Conservation (phyloP, 495 filamentous ascomycete genomes). For the Hypoxylon crocopeplum region DNA sequence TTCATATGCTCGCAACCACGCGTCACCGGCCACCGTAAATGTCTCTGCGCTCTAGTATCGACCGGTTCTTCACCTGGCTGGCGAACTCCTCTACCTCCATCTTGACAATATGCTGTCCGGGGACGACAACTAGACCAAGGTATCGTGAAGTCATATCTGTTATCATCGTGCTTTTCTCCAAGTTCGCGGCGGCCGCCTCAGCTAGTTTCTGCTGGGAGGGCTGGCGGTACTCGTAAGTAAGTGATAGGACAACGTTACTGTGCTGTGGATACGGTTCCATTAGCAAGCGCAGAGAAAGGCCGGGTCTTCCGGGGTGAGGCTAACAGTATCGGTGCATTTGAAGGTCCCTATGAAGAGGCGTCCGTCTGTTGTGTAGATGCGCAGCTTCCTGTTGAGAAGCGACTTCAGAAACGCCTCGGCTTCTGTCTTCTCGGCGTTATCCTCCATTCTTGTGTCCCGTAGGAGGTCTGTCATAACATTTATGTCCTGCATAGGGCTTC, state of each 20-base stretch:
- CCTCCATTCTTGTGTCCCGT: conserved; percentile 14
- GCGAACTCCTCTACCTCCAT: conserved; percentile 84
- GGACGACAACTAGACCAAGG: conserved; percentile 89
- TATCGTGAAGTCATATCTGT: conserved; percentile 82
- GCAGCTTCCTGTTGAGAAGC: conserved; percentile 72
- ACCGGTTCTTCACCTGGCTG: conserved; percentile 50
- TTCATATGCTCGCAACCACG: too few species aligned
- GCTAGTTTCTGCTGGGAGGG: conserved; percentile 62
- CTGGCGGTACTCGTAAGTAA: conserved; percentile 85
- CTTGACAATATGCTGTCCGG: conserved; percentile 81
- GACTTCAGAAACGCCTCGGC: conserved; percentile 52
- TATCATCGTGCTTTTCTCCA: conserved; percentile 52
- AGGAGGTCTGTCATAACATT: background rate
- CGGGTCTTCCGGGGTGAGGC: conserved; percentile 35
- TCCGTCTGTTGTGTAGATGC: conserved; percentile 80
- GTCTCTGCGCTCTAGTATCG: conserved; percentile 27
- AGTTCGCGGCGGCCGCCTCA: conserved; percentile 49
- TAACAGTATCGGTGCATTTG: conserved; percentile 92
- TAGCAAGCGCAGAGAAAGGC: too few species aligned
- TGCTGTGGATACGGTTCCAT: conserved; percentile 39
- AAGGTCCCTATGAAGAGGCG: conserved; percentile 90
- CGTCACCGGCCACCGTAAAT: conserved; percentile 21
- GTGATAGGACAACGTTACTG: conserved; percentile 81
- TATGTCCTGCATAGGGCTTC: too few species aligned
- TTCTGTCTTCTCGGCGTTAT: conserved; percentile 40